Evolutionary conservation across 2,329 filamentous ascomycete species (phyloP).

Genomic region (Phialocephala sp.): DNA sequence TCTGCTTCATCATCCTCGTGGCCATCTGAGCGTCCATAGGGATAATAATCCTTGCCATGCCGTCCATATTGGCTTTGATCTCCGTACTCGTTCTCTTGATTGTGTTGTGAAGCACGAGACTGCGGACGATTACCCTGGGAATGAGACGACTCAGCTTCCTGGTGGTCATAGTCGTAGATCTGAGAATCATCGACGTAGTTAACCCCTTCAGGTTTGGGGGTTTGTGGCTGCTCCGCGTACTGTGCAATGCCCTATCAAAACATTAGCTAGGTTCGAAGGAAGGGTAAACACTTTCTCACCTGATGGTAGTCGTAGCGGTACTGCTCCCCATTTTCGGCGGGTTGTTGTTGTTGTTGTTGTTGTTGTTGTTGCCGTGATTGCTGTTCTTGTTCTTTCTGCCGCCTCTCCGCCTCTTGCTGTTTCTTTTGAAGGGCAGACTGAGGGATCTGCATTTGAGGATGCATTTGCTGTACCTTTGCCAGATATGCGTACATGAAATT

Average conservation of each 20-base stretch:
- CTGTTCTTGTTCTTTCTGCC: slow-evolving; percentile 47
- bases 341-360: slow-evolving; percentile 40
- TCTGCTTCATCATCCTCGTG: slow-evolving; percentile 35
- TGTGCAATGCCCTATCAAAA: slow-evolving; percentile 42
- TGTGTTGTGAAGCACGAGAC: slow-evolving; percentile 43
- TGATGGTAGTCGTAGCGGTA: slow-evolving; percentile 46
- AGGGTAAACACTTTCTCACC: slow-evolving; percentile 32
- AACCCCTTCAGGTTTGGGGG: slow-evolving; percentile 45
- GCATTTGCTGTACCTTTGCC: slow-evolving; percentile 98
- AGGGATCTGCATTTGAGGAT: slow-evolving; percentile 93
- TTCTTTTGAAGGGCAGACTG: slow-evolving; percentile 76
- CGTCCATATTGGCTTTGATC: slow-evolving; percentile 40
- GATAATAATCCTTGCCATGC: slow-evolving; percentile 41
- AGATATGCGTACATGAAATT: slow-evolving; percentile 99
- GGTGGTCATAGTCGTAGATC: slow-evolving; percentile 55
- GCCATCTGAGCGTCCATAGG: slow-evolving; percentile 34
- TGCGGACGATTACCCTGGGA: slow-evolving; percentile 40
- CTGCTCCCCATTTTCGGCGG: slow-evolving; percentile 43
- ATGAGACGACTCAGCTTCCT: slow-evolving; percentile 44
- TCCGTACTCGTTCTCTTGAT: slow-evolving; percentile 39
- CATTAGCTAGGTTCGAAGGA: slow-evolving; percentile 22
- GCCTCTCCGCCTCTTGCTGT: slow-evolving; percentile 60
- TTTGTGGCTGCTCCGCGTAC: slow-evolving; percentile 43
- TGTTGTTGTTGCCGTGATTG: slow-evolving; percentile 41
- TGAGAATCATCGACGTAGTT: slow-evolving; percentile 55